Evolutionary conservation across 2,329 filamentous ascomycete genomes (phyloP).

Genomic region (Xylaria sp.): DNA sequence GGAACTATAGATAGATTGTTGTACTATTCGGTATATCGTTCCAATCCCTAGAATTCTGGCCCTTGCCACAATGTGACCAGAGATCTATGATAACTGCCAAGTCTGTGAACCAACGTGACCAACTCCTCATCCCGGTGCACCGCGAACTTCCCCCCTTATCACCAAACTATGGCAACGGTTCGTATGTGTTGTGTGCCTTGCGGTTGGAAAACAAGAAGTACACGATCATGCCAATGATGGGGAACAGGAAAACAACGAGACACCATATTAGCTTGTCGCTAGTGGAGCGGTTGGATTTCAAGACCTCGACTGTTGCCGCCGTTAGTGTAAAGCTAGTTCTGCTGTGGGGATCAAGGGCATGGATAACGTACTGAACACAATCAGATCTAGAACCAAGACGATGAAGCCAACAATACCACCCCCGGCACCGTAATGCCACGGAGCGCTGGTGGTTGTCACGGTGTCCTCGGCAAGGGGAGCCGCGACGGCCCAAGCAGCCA

Average conservation of each 20-base stretch:
- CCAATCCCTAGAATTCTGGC: too few relatives aligned
- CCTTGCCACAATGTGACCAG: too few relatives aligned
- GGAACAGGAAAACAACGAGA: constrained; percentile 68
- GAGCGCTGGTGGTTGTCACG: constrained; percentile 43
- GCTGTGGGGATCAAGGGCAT: neutral
- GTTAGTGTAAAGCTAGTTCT: constrained; percentile 8
- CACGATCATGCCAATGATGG: constrained; percentile 64
- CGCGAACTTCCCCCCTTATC: too few relatives aligned
- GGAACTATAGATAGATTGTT: too few relatives aligned
- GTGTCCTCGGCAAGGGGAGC: constrained; percentile 50
- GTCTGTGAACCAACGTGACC: too few relatives aligned
- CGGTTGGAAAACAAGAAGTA: constrained; percentile 71
- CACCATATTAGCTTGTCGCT: constrained; percentile 66
- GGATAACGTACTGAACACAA: constrained; percentile 65
- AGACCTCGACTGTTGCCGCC: constrained; percentile 59
- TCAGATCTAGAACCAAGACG: constrained; percentile 65
- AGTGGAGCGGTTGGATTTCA: constrained; percentile 66
- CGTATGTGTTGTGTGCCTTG: constrained; percentile 52
- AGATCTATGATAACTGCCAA: too few relatives aligned
- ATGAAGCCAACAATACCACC: constrained; percentile 67
- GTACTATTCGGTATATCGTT: too few relatives aligned
- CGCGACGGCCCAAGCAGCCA: constrained; percentile 55
- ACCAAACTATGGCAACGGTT: constrained; percentile 26
- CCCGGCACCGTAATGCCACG: constrained; percentile 65
- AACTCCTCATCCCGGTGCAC: too few relatives aligned